These are phyloP conservation scores for Corymbia maculata DNA, from an alignment of 345 rosid genomes.

Conservation along the genomic window DNA sequence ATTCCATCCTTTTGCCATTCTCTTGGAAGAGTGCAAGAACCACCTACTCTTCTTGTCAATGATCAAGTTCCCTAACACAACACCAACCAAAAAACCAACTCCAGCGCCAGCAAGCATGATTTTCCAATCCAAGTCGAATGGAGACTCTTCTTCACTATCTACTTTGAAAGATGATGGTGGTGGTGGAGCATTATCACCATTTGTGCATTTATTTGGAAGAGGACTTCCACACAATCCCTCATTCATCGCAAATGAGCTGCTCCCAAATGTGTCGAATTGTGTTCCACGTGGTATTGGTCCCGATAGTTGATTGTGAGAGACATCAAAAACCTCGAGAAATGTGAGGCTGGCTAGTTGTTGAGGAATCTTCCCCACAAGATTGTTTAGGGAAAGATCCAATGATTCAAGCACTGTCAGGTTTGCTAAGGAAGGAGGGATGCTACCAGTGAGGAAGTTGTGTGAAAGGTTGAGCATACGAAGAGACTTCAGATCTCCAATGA, in stretches of 20 bases:
- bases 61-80: neutral
- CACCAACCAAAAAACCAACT: neutral
- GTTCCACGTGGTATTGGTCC: neutral
- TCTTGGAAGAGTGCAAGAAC: neutral
- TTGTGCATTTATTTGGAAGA: neutral
- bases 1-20: neutral
- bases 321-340: neutral
- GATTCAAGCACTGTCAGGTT: neutral
- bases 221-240: neutral
- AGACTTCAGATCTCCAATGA: neutral
- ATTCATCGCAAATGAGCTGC: neutral
- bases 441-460: neutral
- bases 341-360: neutral
- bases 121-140: neutral
- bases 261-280: neutral
- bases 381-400: neutral
- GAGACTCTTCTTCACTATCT: neutral
- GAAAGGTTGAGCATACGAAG: neutral
- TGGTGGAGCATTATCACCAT: neutral
- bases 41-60: neutral
- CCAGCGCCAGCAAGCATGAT: fast-evolving
- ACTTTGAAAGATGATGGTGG: neutral
- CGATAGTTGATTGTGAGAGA: neutral
- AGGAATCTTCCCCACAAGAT: neutral
- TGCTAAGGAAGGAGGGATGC: neutral